Evolutionary conservation across 2,329 filamentous ascomycete species (phyloP), one percentile per base, ranked within the genome.

Genomic region (Aspergillus unguis): DNA sequence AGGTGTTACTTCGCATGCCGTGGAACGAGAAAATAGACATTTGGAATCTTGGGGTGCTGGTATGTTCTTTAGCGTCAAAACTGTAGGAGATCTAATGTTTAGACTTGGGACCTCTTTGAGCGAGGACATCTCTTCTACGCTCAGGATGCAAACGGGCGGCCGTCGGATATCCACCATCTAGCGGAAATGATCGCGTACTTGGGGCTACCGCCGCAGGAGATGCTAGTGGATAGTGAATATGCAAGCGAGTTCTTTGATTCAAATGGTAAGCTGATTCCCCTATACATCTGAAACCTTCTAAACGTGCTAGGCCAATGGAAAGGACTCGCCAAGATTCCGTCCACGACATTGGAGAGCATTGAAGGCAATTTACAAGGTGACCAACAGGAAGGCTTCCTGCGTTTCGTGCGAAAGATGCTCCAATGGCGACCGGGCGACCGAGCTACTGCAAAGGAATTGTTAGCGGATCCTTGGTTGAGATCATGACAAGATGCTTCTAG

Each of bases 181-280:
- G 62, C 63, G 31, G 62, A 65, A 46, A 55, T 66, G 33, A 49
- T 60, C 6, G 55, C 62, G 25, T 25, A 59, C 6, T 48, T 62
- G 5, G 58, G 59, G 2, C 40, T 37, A 5, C 58, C 59, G 3
- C 37, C 61, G 7, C 41, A 38, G 3, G 52, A 60, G 41, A 59
- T 62, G 11, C 25, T 59, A 3, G n/a, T 56, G 26, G 27, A 32
- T 6, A 46, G 49, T 29, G 27, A 33, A 0, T 29, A 46, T 44
- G 41, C 48, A 6, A 38, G 8, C 3, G 6, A 41, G 17, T 43
- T 41, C 6, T 51, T 51, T 26, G 48, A 45, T 35, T 2, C 9
- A 4, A 27, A 51, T 9, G 48, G 42, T 51, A 31, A n/a, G 31
- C 37, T 4, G n/a, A 4, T 42, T 29, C 2, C 9, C 6, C 10